A percentile compares a stretch with the other conserved stretches of the same genome.
Conservation (phyloP, 805 yeast genomes). For the Candida montana region DNA sequence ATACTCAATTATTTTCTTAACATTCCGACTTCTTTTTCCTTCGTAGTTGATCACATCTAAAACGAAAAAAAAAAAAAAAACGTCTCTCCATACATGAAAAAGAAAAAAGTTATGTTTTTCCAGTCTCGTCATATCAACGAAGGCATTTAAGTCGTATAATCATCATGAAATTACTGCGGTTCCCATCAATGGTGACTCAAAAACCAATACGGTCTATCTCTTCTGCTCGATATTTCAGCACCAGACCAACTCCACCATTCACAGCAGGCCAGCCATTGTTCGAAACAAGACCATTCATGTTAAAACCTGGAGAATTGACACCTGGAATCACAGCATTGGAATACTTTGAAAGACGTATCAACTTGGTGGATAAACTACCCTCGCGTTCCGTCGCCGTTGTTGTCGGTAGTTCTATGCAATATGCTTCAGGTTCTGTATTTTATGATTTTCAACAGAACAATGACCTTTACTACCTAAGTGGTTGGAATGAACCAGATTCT, state of each 20-base stretch:
- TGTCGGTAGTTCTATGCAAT: slow-evolving; percentile 67
- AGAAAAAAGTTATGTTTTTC: too few relatives aligned
- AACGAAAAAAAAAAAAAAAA: neutral
- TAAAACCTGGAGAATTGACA: slow-evolving; percentile 75
- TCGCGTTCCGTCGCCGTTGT: slow-evolving; percentile 64
- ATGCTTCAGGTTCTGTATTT: slow-evolving; percentile 86
- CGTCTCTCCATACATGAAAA: neutral
- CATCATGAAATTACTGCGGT: neutral
- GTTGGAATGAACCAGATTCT: slow-evolving; percentile 89
- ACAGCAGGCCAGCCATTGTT: slow-evolving; percentile 80
- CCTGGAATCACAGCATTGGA: slow-evolving; percentile 85
- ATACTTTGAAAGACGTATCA: slow-evolving; percentile 64
- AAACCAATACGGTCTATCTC: neutral
- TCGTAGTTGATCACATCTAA: too few relatives aligned
- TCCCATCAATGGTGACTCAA: neutral
- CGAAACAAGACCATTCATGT: slow-evolving; percentile 77
- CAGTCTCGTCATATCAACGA: too few relatives aligned
- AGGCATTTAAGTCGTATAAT: neutral
- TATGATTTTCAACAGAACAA: slow-evolving; percentile 91
- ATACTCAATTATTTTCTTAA: too few relatives aligned
- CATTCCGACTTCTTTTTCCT: too few relatives aligned
- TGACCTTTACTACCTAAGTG: slow-evolving; percentile 80
- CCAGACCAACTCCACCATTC: slow-evolving; percentile 25
- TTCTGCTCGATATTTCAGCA: neutral
- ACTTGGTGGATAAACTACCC: slow-evolving; percentile 54